A percentile compares a stretch with the other conserved stretches of the same genome.
These are phyloP conservation scores for Bacterosira constricta DNA, from an alignment of 108 stramenopile genomes.

Conservation along the genomic window DNA sequence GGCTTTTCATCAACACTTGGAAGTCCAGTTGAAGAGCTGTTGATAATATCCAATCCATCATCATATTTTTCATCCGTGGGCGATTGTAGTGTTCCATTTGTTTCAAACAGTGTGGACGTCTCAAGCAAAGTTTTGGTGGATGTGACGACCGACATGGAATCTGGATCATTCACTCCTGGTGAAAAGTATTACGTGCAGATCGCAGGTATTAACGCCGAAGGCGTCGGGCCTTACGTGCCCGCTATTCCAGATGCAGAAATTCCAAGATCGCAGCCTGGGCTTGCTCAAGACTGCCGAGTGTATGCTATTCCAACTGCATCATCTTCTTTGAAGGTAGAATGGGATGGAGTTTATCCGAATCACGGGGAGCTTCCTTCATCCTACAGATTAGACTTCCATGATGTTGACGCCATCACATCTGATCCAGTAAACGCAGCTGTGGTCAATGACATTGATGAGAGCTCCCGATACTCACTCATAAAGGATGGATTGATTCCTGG, in stretches of 20 bases:
- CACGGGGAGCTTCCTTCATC: constrained; percentile 40
- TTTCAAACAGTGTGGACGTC: constrained; percentile 39
- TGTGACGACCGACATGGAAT: constrained; percentile 49
- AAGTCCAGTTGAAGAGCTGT: constrained; percentile 42
- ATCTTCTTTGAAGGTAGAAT: constrained; percentile 50
- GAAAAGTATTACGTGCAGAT: constrained; percentile 69
- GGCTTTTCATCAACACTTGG: constrained; percentile 54
- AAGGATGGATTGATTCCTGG: constrained; percentile 32
- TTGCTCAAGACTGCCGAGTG: constrained; percentile 47
- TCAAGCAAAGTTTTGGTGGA: constrained; percentile 31
- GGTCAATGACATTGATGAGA: constrained; percentile 36
- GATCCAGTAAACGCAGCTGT: constrained; percentile 1
- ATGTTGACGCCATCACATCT: constrained; percentile 15
- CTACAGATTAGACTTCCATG: constrained; percentile 45
- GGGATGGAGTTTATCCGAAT: constrained; percentile 48
- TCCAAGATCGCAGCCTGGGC: constrained; percentile 49
- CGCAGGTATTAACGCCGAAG: constrained; percentile 60
- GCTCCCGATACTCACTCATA: constrained; percentile 34
- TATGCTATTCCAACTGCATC: constrained; percentile 42
- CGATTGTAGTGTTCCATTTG: constrained; percentile 25
- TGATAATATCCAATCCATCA: constrained; percentile 37
- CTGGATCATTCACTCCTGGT: constrained; percentile 56
- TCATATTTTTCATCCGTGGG: constrained; percentile 36
- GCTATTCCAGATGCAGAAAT: constrained; percentile 21
- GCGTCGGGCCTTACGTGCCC: constrained; percentile 42